Base-by-base conservation (phyloP, 257 asterid species). In the Fraxinus excelsior region DNA sequence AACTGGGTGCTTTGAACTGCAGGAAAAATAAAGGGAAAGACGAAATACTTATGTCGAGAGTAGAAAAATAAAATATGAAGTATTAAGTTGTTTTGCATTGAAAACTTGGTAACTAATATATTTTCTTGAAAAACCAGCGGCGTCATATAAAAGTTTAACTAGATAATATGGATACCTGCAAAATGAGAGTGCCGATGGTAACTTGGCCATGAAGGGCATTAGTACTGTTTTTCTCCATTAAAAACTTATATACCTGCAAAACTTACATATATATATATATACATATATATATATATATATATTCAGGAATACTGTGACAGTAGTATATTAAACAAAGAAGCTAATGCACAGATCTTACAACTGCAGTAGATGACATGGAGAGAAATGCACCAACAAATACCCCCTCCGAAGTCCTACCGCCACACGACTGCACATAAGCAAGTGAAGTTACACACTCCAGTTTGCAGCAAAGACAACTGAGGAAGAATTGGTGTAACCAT, bases 331-430 rank as follows among this genome's bases (percentile, higher is more conserved):
- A 71, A 64, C 46, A 70, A 80, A 84, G 79, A 53, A 58, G 38
- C 19, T 29, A 64, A 70, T 69, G 72, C 26, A 13, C 68, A 38
- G 46, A 75, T 79, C 80, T 88, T 90, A 96, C 99, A 93, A 96
- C 99, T 60, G 99, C 98, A 21, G 98, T 96, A 44, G 99, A 96
- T 78, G 99, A 96, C 98, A 96, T 96, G 28, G 99, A 96, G 74
- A 96, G 97, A 84, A 96, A 96, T 42, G 96, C 93, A 56, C 99
- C 99, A 18, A 96, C 90, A 82, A 96, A 96, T 62, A 96, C 91
- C 51, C 99, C 99, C 86, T 96, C 99, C 9, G 99, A 96, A 82
- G 94, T 78, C 86, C 90, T 85, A 78, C 96, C 99, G 26, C 99
- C 99, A 79, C 98, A 93, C 78, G 92, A 87, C 99, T 96, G 90